A percentile compares a stretch with the other conserved stretches of the same genome.
phyloP scores from a whole-genome alignment of 129 eudicot genomes.

The Flaveria robusta region DNA sequence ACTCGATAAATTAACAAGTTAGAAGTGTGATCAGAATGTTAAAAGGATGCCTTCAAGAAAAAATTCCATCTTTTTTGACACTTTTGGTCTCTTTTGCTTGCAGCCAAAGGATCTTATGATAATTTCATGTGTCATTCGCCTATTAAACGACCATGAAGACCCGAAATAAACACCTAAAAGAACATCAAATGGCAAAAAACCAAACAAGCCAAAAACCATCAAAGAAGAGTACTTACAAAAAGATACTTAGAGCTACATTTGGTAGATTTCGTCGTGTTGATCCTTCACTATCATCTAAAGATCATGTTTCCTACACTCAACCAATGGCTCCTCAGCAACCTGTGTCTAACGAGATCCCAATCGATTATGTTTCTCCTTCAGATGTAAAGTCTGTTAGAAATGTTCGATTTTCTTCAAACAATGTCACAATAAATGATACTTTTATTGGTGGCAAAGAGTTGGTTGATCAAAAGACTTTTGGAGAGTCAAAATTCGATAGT shows the following conservation, averaged over 20 bases:
- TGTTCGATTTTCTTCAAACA: slow-evolving; percentile 20
- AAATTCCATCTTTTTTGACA: too few relatives aligned
- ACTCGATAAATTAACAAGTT: slow-evolving; percentile 21
- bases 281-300: slow-evolving; percentile 25
- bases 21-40: slow-evolving; percentile 28
- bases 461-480: slow-evolving; percentile 25
- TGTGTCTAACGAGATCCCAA: slow-evolving; percentile 32
- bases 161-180: neutral
- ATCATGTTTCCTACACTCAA: slow-evolving; percentile 24
- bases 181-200: neutral
- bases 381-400: slow-evolving; percentile 26
- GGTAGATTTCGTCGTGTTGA: slow-evolving; percentile 28
- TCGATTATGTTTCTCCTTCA: slow-evolving; percentile 27
- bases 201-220: neutral
- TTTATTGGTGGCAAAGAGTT: slow-evolving; percentile 16
- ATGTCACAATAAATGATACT: neutral
- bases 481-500: slow-evolving; percentile 36
- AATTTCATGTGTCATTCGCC: neutral
- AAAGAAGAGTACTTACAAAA: slow-evolving; percentile 25
- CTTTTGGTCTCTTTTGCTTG: too few relatives aligned
- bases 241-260: slow-evolving; percentile 39
- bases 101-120: too few relatives aligned
- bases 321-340: slow-evolving; percentile 28
- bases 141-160: neutral
- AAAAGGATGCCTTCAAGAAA: too few relatives aligned